Percentiles rank a stretch among this genome's conserved stretches.
These are phyloP conservation scores for Stachybotrys echinatus DNA, from an alignment of 2,329 filamentous ascomycete species.

Conservation along the genomic window DNA sequence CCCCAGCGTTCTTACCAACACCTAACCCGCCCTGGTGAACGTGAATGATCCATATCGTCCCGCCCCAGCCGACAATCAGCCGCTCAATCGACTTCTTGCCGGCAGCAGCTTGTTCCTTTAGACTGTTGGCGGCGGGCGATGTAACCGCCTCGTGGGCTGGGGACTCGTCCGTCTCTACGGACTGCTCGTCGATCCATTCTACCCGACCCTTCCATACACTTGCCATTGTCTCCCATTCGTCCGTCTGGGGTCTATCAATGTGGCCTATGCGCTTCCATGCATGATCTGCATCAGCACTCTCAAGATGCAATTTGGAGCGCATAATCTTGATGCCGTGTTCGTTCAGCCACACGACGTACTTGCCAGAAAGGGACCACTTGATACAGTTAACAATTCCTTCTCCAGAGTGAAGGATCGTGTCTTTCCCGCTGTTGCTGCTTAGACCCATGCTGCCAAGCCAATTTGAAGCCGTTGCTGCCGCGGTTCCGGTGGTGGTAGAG, in stretches of 20 bases:
- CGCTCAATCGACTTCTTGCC: constrained; percentile 60
- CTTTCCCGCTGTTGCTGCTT: constrained; percentile 71
- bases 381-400: constrained; percentile 89
- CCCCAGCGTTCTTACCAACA: constrained; percentile 60
- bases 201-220: constrained; percentile 87
- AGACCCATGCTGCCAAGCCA: constrained; percentile 90
- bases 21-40: constrained; percentile 72
- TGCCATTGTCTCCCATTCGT: constrained; percentile 94
- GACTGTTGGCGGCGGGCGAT: constrained; percentile 32
- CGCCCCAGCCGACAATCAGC: constrained; percentile 89
- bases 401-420: constrained; percentile 82
- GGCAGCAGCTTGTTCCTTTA: constrained; percentile 43
- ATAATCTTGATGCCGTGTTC: constrained; percentile 98
- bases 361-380: constrained; percentile 90
- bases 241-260: constrained; percentile 79
- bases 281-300: constrained; percentile 68
- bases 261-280: constrained; percentile 95
- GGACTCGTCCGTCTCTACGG: constrained; percentile 68
- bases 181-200: constrained; percentile 87
- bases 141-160: constrained; percentile 10
- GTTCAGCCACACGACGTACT: constrained; percentile 92
- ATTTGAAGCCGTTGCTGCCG: constrained; percentile 75
- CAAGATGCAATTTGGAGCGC: constrained; percentile 79
- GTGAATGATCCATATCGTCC: constrained; percentile 92
- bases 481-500: constrained; percentile 80